Evolutionary conservation across 1,284 basidiomycete genomes (phyloP).

Genomic region (Clitocybe nebularis): DNA sequence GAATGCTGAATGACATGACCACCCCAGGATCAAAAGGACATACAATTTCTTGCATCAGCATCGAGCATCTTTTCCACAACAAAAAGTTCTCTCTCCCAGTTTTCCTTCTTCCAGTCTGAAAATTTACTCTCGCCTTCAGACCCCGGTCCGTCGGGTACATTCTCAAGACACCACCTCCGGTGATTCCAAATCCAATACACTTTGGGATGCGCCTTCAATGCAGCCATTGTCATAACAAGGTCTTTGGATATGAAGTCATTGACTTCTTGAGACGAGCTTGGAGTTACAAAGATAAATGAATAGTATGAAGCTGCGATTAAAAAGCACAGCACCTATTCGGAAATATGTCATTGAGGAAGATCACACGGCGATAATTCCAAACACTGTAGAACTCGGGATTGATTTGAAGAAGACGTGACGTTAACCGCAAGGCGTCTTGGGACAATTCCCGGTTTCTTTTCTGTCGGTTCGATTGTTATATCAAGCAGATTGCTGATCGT

Average conservation of each 20-base stretch:
- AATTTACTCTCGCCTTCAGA: constrained; percentile 37
- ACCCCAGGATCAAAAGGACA: constrained; percentile 22
- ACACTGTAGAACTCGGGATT: constrained; percentile 92
- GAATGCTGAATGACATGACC: background rate
- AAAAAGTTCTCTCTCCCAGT: constrained; percentile 81
- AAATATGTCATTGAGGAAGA: constrained; percentile 74
- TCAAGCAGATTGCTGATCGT: constrained; percentile 2
- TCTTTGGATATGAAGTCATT: constrained; percentile 69
- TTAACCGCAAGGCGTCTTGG: constrained; percentile 65
- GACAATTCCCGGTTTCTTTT: constrained; percentile 67
- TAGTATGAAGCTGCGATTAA: constrained; percentile 6
- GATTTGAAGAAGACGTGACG: constrained; percentile 70
- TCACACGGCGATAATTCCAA: constrained; percentile 88
- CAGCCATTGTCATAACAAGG: constrained; percentile 74
- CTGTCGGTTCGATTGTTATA: constrained; percentile 34
- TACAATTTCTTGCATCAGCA: constrained; percentile 87
- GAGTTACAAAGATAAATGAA: constrained; percentile 6
- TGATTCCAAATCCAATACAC: constrained; percentile 98
- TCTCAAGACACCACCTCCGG: constrained; percentile 87
- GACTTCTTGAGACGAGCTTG: constrained; percentile 59
- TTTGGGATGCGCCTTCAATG: constrained; percentile 83
- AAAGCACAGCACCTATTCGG: constrained; percentile 49
- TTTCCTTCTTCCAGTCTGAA: constrained; percentile 65
- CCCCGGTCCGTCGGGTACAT: constrained; percentile 70
- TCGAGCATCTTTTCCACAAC: constrained; percentile 90